phyloP scores from a whole-genome alignment of 768 basidiomycete species.

The Dictyophora rubrovolvata region DNA sequence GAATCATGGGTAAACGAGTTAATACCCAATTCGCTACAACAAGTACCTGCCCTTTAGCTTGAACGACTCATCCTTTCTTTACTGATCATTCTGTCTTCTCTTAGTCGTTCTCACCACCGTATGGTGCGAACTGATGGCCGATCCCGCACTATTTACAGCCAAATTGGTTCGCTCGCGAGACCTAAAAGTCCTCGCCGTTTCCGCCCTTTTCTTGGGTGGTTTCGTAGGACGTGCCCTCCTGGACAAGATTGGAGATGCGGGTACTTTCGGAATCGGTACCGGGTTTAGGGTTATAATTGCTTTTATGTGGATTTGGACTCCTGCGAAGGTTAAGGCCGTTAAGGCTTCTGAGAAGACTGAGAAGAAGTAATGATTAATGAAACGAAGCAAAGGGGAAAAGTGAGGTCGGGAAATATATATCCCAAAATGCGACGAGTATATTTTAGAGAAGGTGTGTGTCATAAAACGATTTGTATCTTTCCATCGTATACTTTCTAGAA shows the following conservation, averaged over 20 bases:
- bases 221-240: conserved; percentile 33
- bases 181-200: conserved; percentile 49
- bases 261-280: conserved; percentile 55
- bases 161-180: conserved; percentile 49
- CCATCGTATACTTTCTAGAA: too few relatives aligned
- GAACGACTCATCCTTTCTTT: background rate
- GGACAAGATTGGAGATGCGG: conserved; percentile 42
- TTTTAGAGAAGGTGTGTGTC: too few relatives aligned
- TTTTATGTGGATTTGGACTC: conserved; percentile 58
- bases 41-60: conserved; percentile 26
- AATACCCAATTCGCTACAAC: conserved; percentile 74
- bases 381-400: too few relatives aligned
- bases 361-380: too few relatives aligned
- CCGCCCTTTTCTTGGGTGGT: conserved; percentile 68
- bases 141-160: conserved; percentile 62
- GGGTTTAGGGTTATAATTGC: conserved; percentile 54
- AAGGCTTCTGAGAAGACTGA: background rate
- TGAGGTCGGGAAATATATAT: too few relatives aligned
- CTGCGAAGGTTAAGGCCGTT: conserved; percentile 23
- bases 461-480: too few relatives aligned
- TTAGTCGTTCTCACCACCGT: conserved; percentile 76
- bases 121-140: conserved; percentile 82
- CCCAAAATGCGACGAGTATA: too few relatives aligned
- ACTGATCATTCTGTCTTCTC: conserved; percentile 1
- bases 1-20: conserved; percentile 72